Evolutionary conservation across 345 rosid genomes (phyloP).

Genomic region (Eucalyptus camaldulensis): DNA sequence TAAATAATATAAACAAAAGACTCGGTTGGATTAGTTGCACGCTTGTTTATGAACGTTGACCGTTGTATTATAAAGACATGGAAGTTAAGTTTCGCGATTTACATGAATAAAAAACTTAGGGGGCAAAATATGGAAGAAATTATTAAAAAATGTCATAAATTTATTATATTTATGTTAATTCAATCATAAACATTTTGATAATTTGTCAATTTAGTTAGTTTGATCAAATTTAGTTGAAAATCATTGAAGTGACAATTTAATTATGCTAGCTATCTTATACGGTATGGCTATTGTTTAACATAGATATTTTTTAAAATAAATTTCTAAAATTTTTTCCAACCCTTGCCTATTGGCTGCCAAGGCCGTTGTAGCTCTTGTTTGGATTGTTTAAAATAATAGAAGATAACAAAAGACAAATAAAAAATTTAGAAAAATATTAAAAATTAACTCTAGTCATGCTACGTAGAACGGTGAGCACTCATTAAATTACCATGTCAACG

Average conservation of each 20-base stretch:
- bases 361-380: too few relatives aligned
- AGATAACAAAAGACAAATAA: neutral
- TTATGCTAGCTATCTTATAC: too few relatives aligned
- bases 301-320: too few relatives aligned
- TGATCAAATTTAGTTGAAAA: neutral
- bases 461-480: rapidly evolving
- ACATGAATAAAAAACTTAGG: neutral
- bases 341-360: neutral
- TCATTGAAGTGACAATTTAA: too few relatives aligned
- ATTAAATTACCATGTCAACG: rapidly evolving
- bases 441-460: too few relatives aligned
- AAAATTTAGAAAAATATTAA: neutral
- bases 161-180: too few relatives aligned
- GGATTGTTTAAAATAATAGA: neutral
- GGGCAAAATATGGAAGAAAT: rapidly evolving
- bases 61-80: neutral
- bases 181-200: rapidly evolving
- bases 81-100: neutral
- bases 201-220: too few relatives aligned
- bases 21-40: neutral
- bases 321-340: neutral
- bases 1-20: neutral
- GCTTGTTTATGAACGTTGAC: neutral
- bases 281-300: rapidly evolving
- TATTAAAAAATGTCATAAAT: too few relatives aligned